Evolutionary conservation across 176 grass and related monocot species (phyloP), one percentile per base, ranked within the genome.

Genomic region (Musa schizocarpa): DNA sequence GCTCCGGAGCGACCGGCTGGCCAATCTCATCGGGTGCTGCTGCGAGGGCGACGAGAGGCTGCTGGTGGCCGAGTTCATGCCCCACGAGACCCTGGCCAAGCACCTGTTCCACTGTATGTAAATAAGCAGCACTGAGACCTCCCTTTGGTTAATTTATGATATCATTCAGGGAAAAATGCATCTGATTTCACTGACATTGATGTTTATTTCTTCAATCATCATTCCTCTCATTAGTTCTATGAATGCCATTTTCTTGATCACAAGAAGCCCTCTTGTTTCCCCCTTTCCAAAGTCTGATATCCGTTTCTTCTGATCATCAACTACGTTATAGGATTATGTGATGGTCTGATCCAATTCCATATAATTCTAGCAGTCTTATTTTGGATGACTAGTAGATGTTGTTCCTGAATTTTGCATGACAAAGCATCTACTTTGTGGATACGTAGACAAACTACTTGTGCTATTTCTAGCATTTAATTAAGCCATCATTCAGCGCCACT

Each of bases 41-140:
- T 88, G 78, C n/a, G 87, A 96, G 83, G 84, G 81, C 7, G 77
- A 86, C 10, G 92, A 96, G 85, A 81, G 92, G 55, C 79, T 89
- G 48, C 89, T 92, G 14, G 87, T 92, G 0, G 85, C 92, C 0
- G 89, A 96, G 87, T 90, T 90, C 87, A 92, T 96, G 92, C 87
- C 89, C 0, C 78, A 88, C 1, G 83, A 92, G 25, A 92, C 92
- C 54, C 74, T 92, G 52, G 92, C 92, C 21, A 96, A 96, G 66
- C 92, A 96, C 63, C 87, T 96, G n/a, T 96, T 96, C 87, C 89
- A 92, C 79, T 96, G 92, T 96, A 88, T 65, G 88, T 78, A 23
- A 64, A 69, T 78, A 3, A 8, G 80, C 11, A 59, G 14, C 51
- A 48, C 21, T 20, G 20, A 21, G 57, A 54, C 25, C 17, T 17